These are phyloP conservation scores for Cordyceps javanica DNA, from an alignment of 2,329 filamentous ascomycete genomes.

Conservation along the genomic window DNA sequence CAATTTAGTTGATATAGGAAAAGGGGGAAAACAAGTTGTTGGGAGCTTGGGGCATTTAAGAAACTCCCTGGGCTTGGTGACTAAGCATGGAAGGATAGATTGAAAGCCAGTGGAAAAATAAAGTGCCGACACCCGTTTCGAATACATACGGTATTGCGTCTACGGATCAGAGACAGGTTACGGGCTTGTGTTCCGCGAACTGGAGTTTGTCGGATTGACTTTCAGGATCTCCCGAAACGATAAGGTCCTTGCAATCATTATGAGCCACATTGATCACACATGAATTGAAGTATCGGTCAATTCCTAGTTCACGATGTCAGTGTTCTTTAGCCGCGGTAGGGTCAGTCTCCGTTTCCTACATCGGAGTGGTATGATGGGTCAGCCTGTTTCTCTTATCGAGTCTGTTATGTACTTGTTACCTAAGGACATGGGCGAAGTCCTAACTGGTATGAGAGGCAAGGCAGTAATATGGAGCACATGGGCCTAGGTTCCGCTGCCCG, in stretches of 20 bases:
- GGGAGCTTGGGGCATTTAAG: constrained; percentile 4
- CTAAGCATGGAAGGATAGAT: neutral
- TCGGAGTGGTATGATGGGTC: neutral
- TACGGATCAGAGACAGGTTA: too few relatives aligned
- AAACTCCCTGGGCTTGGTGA: neutral
- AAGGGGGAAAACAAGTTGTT: constrained; percentile 27
- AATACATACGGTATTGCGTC: too few relatives aligned
- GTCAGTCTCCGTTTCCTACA: neutral
- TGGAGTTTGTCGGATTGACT: too few relatives aligned
- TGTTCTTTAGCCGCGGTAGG: neutral
- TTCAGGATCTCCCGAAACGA: too few relatives aligned
- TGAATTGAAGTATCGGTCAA: neutral
- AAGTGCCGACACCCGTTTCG: too few relatives aligned
- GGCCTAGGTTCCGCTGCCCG: neutral
- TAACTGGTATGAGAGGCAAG: neutral
- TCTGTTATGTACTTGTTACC: constrained; percentile 14
- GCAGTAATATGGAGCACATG: constrained; percentile 7
- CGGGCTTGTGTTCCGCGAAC: too few relatives aligned
- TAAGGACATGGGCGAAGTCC: constrained; percentile 1
- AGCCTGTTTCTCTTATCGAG: neutral
- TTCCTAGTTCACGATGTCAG: neutral
- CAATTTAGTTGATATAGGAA: constrained; percentile 70
- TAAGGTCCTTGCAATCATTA: neutral
- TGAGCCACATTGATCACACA: constrained; percentile 1
- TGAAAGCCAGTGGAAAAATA: too few relatives aligned